Evolutionary conservation across 352 stramenopile species (phyloP).

Genomic region (Paralagenidium karlingii): DNA sequence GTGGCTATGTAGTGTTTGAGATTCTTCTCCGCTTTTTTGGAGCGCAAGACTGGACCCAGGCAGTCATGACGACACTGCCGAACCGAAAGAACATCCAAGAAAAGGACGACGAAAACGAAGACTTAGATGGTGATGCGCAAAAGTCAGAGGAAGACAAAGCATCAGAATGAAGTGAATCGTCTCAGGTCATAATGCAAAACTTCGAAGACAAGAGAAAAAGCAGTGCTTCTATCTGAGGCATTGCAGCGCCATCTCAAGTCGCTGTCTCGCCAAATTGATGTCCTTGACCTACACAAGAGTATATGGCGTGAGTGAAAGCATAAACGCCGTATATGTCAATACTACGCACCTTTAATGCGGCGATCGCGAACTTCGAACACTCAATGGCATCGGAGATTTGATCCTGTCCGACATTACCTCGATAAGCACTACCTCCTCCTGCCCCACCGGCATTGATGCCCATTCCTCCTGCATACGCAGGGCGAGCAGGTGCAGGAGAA

Average conservation of each 20-base stretch:
- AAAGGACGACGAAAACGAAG: too few relatives aligned
- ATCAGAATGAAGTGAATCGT: too few relatives aligned
- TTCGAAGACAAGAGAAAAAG: not conserved
- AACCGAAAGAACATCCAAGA: too few relatives aligned
- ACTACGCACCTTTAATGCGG: slow-evolving; percentile 50
- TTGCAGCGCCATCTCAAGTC: slow-evolving; percentile 60
- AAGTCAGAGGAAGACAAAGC: too few relatives aligned
- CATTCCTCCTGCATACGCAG: too few relatives aligned
- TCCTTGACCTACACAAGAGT: slow-evolving; percentile 47
- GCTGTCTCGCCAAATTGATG: slow-evolving; percentile 60
- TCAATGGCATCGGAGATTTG: slow-evolving; percentile 78
- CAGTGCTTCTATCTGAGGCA: slow-evolving; percentile 71
- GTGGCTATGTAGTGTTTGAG: slow-evolving; percentile 6
- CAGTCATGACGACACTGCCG: slow-evolving; percentile 49
- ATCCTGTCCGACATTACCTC: slow-evolving; percentile 35
- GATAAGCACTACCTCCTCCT: not conserved
- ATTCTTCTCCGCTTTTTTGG: slow-evolving; percentile 63
- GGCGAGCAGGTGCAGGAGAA: too few relatives aligned
- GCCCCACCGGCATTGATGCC: too few relatives aligned
- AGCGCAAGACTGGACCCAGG: slow-evolving; percentile 61
- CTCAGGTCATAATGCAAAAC: too few relatives aligned
- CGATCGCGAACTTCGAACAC: slow-evolving; percentile 69
- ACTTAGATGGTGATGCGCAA: too few relatives aligned
- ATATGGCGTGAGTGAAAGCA: not conserved
- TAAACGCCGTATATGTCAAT: not conserved